Percentiles rank a stretch among this genome's conserved stretches.
phyloP scores from a whole-genome alignment of 176 grass and related monocot species.

The Carex cristatella region DNA sequence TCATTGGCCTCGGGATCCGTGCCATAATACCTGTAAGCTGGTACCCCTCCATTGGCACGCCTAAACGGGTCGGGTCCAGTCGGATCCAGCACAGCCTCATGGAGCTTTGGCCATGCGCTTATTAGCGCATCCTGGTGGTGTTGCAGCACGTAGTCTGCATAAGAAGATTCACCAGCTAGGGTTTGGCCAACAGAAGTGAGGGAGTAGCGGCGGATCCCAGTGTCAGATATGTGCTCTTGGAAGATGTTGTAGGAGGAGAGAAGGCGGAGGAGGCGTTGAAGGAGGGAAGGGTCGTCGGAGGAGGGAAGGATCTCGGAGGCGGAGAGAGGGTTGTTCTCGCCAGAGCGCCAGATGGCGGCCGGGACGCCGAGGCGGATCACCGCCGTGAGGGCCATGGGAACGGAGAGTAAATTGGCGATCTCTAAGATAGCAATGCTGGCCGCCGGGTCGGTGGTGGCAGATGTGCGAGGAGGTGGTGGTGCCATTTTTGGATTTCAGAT shows the following conservation, averaged over 20 bases:
- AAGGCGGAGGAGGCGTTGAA: constrained; percentile 66
- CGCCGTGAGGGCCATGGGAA: constrained; percentile 74
- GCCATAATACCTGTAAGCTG: constrained; percentile 75
- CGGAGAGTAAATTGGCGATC: constrained; percentile 68
- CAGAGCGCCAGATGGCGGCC: constrained; percentile 35
- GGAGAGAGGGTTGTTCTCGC: constrained; percentile 40
- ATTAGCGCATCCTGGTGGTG: constrained; percentile 92
- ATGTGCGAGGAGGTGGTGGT: constrained; percentile 1
- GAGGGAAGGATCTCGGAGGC: constrained; percentile 30
- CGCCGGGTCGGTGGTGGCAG: neutral
- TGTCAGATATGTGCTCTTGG: constrained; percentile 24
- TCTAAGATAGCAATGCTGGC: constrained; percentile 65
- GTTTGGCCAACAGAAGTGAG: constrained; percentile 60
- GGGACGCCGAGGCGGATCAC: constrained; percentile 59
- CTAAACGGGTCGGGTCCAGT: constrained; percentile 67
- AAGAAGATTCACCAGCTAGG: constrained; percentile 42
- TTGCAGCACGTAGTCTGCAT: constrained; percentile 77
- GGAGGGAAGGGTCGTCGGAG: constrained; percentile 33
- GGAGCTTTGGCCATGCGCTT: constrained; percentile 53
- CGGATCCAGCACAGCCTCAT: constrained; percentile 69
- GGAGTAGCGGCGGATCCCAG: constrained; percentile 34
- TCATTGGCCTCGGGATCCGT: constrained; percentile 45
- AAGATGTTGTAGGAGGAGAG: constrained; percentile 61
- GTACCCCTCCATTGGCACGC: constrained; percentile 52
- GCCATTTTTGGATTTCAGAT: neutral